Evolutionary conservation across 495 filamentous ascomycete species (phyloP).

Genomic region (Neurospora sp.): DNA sequence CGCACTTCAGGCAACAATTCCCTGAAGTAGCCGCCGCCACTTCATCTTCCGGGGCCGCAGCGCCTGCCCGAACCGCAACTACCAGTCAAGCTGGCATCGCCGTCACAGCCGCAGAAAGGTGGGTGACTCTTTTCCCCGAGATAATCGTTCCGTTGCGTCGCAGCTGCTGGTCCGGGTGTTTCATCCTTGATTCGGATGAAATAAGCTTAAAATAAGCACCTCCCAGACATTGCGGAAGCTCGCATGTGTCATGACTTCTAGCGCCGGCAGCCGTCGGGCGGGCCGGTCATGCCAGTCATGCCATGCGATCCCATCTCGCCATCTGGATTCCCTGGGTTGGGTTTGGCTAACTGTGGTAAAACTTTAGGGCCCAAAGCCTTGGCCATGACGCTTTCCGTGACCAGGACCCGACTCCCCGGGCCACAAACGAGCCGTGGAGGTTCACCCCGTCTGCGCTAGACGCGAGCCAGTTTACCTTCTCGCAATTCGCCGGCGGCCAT

Average conservation of each 20-base stretch:
- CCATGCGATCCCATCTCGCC: neutral
- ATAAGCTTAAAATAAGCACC: neutral
- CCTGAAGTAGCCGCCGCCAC: conserved; percentile 46
- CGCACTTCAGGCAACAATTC: conserved; percentile 72
- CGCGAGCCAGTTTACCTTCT: conserved; percentile 70
- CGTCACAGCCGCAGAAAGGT: conserved; percentile 42
- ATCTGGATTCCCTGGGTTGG: neutral
- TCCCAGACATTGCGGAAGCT: neutral
- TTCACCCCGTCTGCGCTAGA: conserved; percentile 86
- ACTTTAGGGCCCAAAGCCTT: conserved; percentile 26
- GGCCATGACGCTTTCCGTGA: conserved; percentile 54
- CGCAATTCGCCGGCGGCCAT: conserved; percentile 59
- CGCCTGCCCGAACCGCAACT: conserved; percentile 26
- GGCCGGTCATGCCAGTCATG: neutral
- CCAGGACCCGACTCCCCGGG: conserved; percentile 68
- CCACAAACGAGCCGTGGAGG: conserved; percentile 64
- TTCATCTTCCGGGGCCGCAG: conserved; percentile 21
- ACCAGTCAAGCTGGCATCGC: conserved; percentile 30
- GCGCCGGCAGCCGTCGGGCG: neutral
- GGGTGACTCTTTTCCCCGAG: conserved; percentile 11
- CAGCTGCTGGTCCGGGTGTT: neutral
- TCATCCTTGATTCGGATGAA: neutral
- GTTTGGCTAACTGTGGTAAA: conserved; percentile 1
- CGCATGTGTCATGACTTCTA: neutral
- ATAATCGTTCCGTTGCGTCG: neutral